These are phyloP conservation scores for Trichomonas gallinae DNA, from an alignment of 208 protist genomes.

Conservation along the genomic window DNA sequence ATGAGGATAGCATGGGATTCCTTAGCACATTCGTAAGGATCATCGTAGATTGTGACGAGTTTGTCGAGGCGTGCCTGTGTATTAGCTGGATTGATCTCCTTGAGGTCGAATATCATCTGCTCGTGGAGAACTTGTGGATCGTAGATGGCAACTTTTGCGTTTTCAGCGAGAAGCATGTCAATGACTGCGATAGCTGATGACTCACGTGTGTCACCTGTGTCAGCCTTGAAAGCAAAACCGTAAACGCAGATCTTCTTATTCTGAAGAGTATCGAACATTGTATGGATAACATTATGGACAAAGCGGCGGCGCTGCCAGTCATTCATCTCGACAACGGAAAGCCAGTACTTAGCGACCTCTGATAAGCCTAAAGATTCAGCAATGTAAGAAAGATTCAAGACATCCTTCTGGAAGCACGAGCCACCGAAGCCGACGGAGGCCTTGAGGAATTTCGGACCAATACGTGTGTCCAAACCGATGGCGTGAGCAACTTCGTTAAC, in stretches of 20 bases:
- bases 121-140: slow-evolving; percentile 74
- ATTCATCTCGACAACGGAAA: slow-evolving; percentile 76
- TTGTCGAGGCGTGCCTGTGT: slow-evolving; percentile 26
- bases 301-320: slow-evolving; percentile 81
- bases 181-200: slow-evolving; percentile 68
- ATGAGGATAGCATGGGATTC: slow-evolving; percentile 67
- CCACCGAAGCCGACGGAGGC: slow-evolving; percentile 53
- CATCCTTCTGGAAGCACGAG: slow-evolving; percentile 78
- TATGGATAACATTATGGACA: slow-evolving; percentile 56
- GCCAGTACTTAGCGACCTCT: slow-evolving; percentile 82
- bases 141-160: slow-evolving; percentile 69
- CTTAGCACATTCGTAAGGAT: slow-evolving; percentile 50
- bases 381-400: slow-evolving; percentile 80
- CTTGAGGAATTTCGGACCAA: slow-evolving; percentile 75
- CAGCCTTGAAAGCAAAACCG: slow-evolving; percentile 91
- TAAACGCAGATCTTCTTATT: slow-evolving; percentile 69
- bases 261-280: slow-evolving; percentile 69
- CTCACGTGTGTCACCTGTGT: slow-evolving; percentile 85
- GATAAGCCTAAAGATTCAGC: slow-evolving; percentile 62
- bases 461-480: slow-evolving; percentile 60
- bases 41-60: slow-evolving; percentile 15
- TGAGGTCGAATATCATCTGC: slow-evolving; percentile 53
- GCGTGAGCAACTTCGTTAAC: slow-evolving; percentile 41
- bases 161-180: slow-evolving; percentile 61
- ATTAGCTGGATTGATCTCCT: slow-evolving; percentile 37